phyloP scores from a whole-genome alignment of 176 grass and related monocot genomes.

The Avena insularis region DNA sequence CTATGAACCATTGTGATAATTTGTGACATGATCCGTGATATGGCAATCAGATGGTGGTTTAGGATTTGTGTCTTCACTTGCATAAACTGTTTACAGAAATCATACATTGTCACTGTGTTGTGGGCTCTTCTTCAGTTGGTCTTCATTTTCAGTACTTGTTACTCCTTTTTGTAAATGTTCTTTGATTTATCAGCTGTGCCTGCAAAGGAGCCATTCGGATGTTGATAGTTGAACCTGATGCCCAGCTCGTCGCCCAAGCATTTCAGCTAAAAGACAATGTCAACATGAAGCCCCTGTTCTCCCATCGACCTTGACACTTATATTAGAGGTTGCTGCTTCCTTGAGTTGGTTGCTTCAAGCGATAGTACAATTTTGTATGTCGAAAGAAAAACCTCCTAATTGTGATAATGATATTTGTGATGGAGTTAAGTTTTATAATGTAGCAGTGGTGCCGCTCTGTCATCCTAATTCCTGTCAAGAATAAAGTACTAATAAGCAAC shows the following conservation, averaged over 20 bases:
- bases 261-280: background rate
- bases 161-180: background rate
- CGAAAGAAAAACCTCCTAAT: background rate
- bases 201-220: background rate
- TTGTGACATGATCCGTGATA: background rate
- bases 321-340: too few species aligned
- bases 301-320: background rate
- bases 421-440: background rate
- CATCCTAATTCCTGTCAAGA: background rate
- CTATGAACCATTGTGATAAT: background rate
- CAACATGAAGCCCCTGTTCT: background rate
- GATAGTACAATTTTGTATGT: too few species aligned
- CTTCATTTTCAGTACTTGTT: constrained; percentile 20
- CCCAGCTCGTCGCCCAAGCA: too few species aligned
- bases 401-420: background rate
- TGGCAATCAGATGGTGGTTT: background rate
- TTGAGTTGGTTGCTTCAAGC: too few species aligned
- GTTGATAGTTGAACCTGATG: background rate
- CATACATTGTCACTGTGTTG: constrained; percentile 4
- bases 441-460: constrained; percentile 1
- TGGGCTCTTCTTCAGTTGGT: background rate
- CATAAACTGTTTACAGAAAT: background rate
- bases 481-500: background rate
- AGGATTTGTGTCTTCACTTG: constrained; percentile 8
- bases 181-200: background rate